These are phyloP conservation scores for Hymenoscyphus repandus DNA, from an alignment of 2,329 filamentous ascomycete species.

Conservation along the genomic window DNA sequence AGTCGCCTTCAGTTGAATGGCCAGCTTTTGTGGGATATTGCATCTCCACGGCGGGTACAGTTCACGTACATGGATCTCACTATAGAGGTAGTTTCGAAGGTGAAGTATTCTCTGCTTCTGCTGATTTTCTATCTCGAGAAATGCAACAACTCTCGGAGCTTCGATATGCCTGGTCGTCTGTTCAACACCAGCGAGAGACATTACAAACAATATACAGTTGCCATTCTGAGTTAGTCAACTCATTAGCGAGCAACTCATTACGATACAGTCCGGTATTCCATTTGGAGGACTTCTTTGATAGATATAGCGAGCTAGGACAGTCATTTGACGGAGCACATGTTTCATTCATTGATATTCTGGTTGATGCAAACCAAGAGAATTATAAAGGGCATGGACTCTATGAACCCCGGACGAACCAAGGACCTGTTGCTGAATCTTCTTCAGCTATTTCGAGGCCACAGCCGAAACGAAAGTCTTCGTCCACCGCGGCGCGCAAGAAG, in stretches of 20 bases:
- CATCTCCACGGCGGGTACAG: constrained; percentile 79
- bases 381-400: constrained; percentile 47
- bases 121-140: constrained; percentile 69
- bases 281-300: constrained; percentile 81
- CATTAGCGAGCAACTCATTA: constrained; percentile 61
- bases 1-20: constrained; percentile 73
- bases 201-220: constrained; percentile 72
- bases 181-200: constrained; percentile 75
- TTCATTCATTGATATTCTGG: constrained; percentile 59
- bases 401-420: constrained; percentile 36
- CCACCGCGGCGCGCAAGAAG: constrained; percentile 24
- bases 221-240: constrained; percentile 76
- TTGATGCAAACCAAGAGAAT: constrained; percentile 55
- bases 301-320: constrained; percentile 58
- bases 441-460: constrained; percentile 7
- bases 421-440: background rate
- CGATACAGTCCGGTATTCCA: constrained; percentile 76
- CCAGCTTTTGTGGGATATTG: constrained; percentile 83
- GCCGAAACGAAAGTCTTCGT: constrained; percentile 18
- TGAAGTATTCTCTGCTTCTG: constrained; percentile 51
- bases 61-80: constrained; percentile 81
- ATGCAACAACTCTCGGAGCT: constrained; percentile 76
- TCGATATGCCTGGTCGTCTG: constrained; percentile 68
- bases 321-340: constrained; percentile 71
- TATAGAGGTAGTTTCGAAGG: constrained; percentile 48